Percentiles rank a stretch among this genome's conserved stretches.
phyloP scores from a whole-genome alignment of 768 basidiomycete genomes.

The Hericium erinaceus region DNA sequence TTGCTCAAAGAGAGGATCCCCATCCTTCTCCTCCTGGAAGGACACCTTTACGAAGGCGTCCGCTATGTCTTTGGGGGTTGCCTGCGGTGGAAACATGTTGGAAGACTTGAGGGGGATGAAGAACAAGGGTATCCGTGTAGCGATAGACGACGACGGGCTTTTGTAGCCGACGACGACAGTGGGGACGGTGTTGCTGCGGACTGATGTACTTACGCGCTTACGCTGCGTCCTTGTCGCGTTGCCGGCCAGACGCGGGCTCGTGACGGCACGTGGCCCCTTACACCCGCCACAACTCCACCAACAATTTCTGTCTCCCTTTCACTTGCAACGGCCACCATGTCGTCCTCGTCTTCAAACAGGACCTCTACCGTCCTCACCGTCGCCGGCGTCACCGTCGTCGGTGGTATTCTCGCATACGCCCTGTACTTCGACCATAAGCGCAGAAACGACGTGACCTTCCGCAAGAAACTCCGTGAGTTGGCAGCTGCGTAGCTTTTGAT shows the following conservation, averaged over 20 bases:
- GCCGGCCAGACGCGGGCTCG: constrained; percentile 3
- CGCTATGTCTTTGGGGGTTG: constrained; percentile 15
- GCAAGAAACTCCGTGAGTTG: constrained; percentile 53
- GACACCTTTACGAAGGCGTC: constrained; percentile 40
- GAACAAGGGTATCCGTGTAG: not conserved
- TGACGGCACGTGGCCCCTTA: not conserved
- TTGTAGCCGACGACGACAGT: too few relatives aligned
- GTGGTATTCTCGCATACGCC: constrained; percentile 68
- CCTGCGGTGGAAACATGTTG: not conserved
- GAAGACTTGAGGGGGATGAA: not conserved
- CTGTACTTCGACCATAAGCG: constrained; percentile 94
- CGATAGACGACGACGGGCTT: too few relatives aligned
- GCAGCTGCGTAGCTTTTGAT: not conserved
- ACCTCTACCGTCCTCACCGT: constrained; percentile 32
- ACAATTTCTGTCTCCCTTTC: constrained; percentile 10
- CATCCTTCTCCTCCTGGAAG: constrained; percentile 24
- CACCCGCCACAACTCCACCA: constrained; percentile 2
- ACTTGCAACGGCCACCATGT: constrained; percentile 14
- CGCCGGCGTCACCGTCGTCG: constrained; percentile 21
- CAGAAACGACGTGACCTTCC: constrained; percentile 78
- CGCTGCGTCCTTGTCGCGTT: not conserved
- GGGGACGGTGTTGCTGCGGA: not conserved
- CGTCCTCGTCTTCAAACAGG: constrained; percentile 18
- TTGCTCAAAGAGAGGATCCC: constrained; percentile 34
- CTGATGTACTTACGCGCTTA: not conserved